These are phyloP conservation scores for Xerophyta viscosa DNA, from an alignment of 106 monocot species.

Conservation along the genomic window DNA sequence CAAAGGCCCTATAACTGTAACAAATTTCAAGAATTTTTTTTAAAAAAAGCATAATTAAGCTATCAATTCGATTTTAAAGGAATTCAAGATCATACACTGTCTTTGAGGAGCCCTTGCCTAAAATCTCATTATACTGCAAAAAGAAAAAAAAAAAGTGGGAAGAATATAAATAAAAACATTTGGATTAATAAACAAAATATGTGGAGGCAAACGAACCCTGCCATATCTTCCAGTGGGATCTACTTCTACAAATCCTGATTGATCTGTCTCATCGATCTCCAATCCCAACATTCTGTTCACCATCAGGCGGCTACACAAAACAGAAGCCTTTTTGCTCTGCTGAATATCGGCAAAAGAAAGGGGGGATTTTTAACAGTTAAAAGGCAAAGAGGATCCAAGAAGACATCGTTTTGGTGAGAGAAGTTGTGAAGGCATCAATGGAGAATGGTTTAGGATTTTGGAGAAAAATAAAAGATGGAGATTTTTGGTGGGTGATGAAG, in stretches of 20 bases:
- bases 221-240: conserved; percentile 98
- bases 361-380: neutral
- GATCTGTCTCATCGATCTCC: conserved; percentile 19
- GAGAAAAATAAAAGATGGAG: neutral
- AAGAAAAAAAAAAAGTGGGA: conserved; percentile 4
- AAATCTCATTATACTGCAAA: conserved; percentile 85
- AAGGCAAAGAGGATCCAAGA: neutral
- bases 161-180: neutral
- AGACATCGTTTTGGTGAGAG: neutral
- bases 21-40: too few relatives aligned
- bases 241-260: conserved; percentile 67
- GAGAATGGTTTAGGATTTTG: too few relatives aligned
- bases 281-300: conserved; percentile 28
- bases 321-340: neutral
- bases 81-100: conserved; percentile 49
- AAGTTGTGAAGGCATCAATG: neutral
- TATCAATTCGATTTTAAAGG: neutral
- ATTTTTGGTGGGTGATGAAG: neutral
- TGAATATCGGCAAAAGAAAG: neutral
- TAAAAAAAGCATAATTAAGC: too few relatives aligned
- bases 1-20: conserved; percentile 85
- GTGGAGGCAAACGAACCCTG: conserved; percentile 39
- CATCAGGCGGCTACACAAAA: too few relatives aligned
- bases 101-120: conserved; percentile 93
- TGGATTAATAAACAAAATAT: neutral